A percentile compares a stretch with the other conserved stretches of the same genome.
phyloP scores from a whole-genome alignment of 805 yeast species.

The Zygosaccharomyces kombuchaensis region DNA sequence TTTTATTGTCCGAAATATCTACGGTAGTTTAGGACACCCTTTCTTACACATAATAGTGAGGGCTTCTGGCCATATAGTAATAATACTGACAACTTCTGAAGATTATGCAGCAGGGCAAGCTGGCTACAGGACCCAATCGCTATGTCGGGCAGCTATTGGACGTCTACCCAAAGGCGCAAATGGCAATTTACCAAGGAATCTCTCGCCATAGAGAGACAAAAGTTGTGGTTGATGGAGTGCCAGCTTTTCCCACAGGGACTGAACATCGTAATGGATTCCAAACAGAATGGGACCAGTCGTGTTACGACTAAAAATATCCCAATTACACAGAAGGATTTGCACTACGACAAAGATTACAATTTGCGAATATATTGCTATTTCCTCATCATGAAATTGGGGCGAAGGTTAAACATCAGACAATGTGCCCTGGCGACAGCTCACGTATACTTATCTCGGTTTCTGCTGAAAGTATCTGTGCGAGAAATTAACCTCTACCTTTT shows the following conservation, averaged over 20 bases:
- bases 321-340: constrained; percentile 39
- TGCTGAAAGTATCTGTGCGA: constrained; percentile 63
- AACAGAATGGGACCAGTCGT: constrained; percentile 18
- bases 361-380: constrained; percentile 77
- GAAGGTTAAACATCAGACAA: constrained; percentile 74
- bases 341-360: constrained; percentile 48
- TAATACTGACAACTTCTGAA: not conserved
- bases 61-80: not conserved
- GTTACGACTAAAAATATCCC: constrained; percentile 40
- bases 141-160: constrained; percentile 85
- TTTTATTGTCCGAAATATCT: not conserved
- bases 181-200: constrained; percentile 78
- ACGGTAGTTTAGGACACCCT: not conserved
- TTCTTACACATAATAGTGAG: not conserved
- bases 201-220: constrained; percentile 43
- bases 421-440: constrained; percentile 86
- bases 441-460: constrained; percentile 72
- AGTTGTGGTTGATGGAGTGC: constrained; percentile 38
- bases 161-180: constrained; percentile 68
- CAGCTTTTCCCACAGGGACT: constrained; percentile 35
- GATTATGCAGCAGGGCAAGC: not conserved
- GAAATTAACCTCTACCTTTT: constrained; percentile 80
- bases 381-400: constrained; percentile 68
- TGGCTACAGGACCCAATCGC: not conserved
- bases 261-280: constrained; percentile 33